Conservation (phyloP, 208 protist genomes). For the Crithidia expoeki region DNA sequence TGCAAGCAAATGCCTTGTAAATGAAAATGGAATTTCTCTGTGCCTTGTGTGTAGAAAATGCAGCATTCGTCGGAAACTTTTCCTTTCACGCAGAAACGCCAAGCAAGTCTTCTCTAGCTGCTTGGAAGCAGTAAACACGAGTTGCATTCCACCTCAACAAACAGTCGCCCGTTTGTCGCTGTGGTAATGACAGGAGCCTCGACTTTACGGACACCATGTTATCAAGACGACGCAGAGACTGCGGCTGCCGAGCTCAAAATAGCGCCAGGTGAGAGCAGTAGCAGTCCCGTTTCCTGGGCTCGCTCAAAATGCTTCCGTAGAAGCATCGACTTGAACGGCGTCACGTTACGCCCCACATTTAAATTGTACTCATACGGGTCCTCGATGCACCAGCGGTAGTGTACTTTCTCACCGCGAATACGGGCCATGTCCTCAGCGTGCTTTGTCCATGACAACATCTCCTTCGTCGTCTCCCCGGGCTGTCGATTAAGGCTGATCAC, state of each 20-base stretch:
- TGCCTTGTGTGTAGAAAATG: too few species aligned
- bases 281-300: slow-evolving; percentile 62
- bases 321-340: slow-evolving; percentile 84
- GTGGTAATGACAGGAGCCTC: too few species aligned
- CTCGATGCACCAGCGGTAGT: slow-evolving; percentile 92
- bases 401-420: slow-evolving; percentile 74
- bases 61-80: too few species aligned
- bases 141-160: too few species aligned
- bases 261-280: slow-evolving; percentile 32
- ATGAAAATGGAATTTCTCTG: too few species aligned
- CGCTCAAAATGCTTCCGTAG: slow-evolving; percentile 72
- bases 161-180: too few species aligned
- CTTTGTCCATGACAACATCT: slow-evolving; percentile 79
- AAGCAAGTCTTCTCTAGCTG: too few species aligned
- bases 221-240: not conserved
- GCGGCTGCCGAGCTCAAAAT: not conserved
- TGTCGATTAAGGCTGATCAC: slow-evolving; percentile 75
- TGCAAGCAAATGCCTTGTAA: too few species aligned
- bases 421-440: slow-evolving; percentile 75
- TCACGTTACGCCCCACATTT: slow-evolving; percentile 87
- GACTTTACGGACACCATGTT: too few species aligned
- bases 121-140: too few species aligned
- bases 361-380: slow-evolving; percentile 91
- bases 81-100: too few species aligned
- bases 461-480: slow-evolving; percentile 51